Evolutionary conservation across 1,284 basidiomycete species (phyloP), one percentile per base, ranked within the genome.

Genomic region (Pterulicium gracile): DNA sequence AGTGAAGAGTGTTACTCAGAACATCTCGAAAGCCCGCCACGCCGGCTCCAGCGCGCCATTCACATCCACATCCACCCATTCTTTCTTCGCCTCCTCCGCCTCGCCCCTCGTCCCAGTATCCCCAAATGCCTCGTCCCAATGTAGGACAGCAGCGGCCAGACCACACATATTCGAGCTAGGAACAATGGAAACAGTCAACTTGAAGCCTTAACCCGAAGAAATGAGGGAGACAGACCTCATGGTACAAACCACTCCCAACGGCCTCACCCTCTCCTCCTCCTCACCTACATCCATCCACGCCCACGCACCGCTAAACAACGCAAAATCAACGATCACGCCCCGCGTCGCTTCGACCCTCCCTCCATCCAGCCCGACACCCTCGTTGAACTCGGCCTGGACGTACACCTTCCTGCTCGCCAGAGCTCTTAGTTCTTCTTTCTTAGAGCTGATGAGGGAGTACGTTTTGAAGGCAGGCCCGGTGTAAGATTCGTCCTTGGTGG

Each of bases 271-370:
- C n/a, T 61, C 63, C 3, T 64, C 58, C 10, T 10, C 27, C 27
- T 32, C 27, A 32, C 27, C 27, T 10, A 32, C 27, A n/a, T 32
- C 27, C n/a, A 10, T n/a, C 51, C 59, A 62, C 10, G 64, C 60
- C 81, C 81, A 85, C 42, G 77, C 55, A 14, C 79, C 79, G 50
- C 70, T 73, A 15, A 80, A 44, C 54, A 81, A 53, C 14, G 79
- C 79, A 52, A 83, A 71, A 57, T 85, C 81, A 2, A 84, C 74
- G 43, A 85, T 58, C 65, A 79, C 73, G 1, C 81, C 81, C 42
- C 66, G 66, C 15, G 80, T 83, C 22, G 73, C 64, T n/a, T 32
- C 27, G 27, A 32, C 27, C 20, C 56, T 54, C 7, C 72, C 59
- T 44, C 78, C 62, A 45, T 69, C 66, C 40, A 62, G 63, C 13